phyloP scores from a whole-genome alignment of 2,329 filamentous ascomycete genomes.

The Phialophora tarda region DNA sequence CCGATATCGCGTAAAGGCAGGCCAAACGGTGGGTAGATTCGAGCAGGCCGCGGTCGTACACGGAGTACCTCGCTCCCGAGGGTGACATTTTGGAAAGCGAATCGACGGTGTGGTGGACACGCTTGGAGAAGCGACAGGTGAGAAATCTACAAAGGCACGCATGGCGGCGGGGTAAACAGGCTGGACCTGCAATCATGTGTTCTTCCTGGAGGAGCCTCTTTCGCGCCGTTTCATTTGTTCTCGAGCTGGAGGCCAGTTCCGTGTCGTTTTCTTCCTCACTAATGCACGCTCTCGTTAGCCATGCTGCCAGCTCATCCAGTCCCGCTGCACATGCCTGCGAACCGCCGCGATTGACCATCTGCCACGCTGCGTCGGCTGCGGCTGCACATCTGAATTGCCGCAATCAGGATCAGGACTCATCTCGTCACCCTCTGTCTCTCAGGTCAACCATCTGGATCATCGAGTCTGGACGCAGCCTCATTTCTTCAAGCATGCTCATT shows the following conservation, averaged over 20 bases:
- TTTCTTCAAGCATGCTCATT: constrained; percentile 36
- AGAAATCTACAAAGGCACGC: constrained; percentile 2
- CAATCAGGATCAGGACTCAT: constrained; percentile 19
- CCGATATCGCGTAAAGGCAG: too few species aligned
- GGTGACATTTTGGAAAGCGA: constrained; percentile 12
- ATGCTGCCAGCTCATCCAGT: constrained; percentile 22
- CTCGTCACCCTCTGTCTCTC: constrained; percentile 18
- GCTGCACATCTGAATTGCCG: constrained; percentile 25
- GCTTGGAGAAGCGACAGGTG: constrained; percentile 10
- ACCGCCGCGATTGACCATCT: constrained; percentile 10
- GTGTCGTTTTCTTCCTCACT: constrained; percentile 22
- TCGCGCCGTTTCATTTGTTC: constrained; percentile 20
- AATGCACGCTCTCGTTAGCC: constrained; percentile 16
- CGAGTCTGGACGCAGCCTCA: constrained; percentile 28
- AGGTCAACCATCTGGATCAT: constrained; percentile 26
- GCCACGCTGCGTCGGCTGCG: constrained; percentile 25
- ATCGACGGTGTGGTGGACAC: neutral
- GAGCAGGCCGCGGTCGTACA: constrained; percentile 7
- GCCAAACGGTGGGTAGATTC: constrained; percentile 11
- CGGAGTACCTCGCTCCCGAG: constrained; percentile 18
- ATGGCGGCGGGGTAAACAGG: constrained; percentile 15
- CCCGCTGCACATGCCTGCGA: constrained; percentile 22
- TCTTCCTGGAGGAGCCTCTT: constrained; percentile 6
- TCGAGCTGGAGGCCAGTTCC: neutral
- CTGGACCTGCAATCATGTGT: constrained; percentile 18